Conservation (phyloP, 441 rosid species). For the Omphalea diandra region DNA sequence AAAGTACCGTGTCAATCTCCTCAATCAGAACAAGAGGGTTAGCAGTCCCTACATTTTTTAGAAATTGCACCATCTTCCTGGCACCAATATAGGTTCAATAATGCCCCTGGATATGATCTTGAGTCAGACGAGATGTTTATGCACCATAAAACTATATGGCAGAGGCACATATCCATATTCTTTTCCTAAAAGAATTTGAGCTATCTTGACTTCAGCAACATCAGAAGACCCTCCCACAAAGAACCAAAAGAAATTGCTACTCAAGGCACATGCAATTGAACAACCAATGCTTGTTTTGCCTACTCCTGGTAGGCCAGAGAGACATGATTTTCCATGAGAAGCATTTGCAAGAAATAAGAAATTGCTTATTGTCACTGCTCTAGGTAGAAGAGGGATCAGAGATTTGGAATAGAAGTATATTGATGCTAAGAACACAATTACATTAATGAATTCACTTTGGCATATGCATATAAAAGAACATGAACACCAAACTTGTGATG, state of each 20-base stretch:
- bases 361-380: slow-evolving; percentile 9
- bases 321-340: slow-evolving; percentile 89
- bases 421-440: not conserved
- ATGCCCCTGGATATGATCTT: slow-evolving; percentile 63
- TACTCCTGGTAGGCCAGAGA: slow-evolving; percentile 98
- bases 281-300: slow-evolving; percentile 98
- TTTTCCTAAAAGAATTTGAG: not conserved
- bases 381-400: slow-evolving; percentile 2
- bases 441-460: not conserved
- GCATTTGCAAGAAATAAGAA: slow-evolving; percentile 20
- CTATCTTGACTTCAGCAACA: slow-evolving; percentile 96
- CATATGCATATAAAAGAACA: slow-evolving; percentile 6
- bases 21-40: slow-evolving; percentile 97
- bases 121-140: slow-evolving; percentile 18
- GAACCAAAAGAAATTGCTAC: slow-evolving; percentile 83
- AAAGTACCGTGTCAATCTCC: slow-evolving; percentile 91
- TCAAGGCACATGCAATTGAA: slow-evolving; percentile 90
- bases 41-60: slow-evolving; percentile 88
- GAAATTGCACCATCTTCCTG: slow-evolving; percentile 97
- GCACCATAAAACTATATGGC: not conserved
- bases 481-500: slow-evolving; percentile 71
- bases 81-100: slow-evolving; percentile 94
- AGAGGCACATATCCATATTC: not conserved
- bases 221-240: slow-evolving; percentile 96
- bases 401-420: not conserved